Base-by-base conservation (phyloP, 331 rosid genomes). In the Quercus lobata region DNA sequence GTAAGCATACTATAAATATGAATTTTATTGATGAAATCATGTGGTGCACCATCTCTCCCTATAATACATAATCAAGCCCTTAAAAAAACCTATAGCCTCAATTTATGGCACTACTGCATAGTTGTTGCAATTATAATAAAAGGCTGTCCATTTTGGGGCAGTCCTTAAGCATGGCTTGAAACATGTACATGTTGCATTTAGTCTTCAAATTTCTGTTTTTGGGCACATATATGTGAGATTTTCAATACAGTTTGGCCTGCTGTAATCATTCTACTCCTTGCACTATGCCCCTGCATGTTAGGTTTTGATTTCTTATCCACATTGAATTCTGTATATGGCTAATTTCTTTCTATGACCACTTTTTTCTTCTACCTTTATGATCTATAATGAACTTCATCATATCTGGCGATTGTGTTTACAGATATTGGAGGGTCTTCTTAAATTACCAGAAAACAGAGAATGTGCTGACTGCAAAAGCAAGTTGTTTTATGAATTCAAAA, bases 401-500 rank as follows among this genome's bases (percentile, higher is more conserved):
- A 65, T 7, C 5, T 16, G 12, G 17, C 27, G 27, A 25, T 25
- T 32, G 46, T 65, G 35, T 66, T 66, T 11, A 19, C 94, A 96
- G 99, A 89, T 93, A 83, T 84, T 96, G 75, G 99, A 96, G 88
- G 98, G 99, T 73, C 97, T 96, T 88, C 96, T 96, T 74, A 96
- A 91, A 84, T 80, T 93, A 75, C 94, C 97, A 62, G 99, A 96
- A 83, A 96, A 96, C 76, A 89, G 98, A 76, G 98, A 96, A 86
- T 96, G 99, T 78, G 98, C 98, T 29, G 98, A 96, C 81, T 96
- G 99, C 96, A 96, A 96, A 91, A 79, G 98, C 73, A 96, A 90
- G 99, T 25, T 25, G 21, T 65, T 30, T 65, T 37, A 65, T 30
- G 46, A 65, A 12, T 29, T 49, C 0, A 24, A 25, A 32, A 65